phyloP scores from a whole-genome alignment of 108 stramenopile species.

The Cyclostephanos invisitatus region DNA sequence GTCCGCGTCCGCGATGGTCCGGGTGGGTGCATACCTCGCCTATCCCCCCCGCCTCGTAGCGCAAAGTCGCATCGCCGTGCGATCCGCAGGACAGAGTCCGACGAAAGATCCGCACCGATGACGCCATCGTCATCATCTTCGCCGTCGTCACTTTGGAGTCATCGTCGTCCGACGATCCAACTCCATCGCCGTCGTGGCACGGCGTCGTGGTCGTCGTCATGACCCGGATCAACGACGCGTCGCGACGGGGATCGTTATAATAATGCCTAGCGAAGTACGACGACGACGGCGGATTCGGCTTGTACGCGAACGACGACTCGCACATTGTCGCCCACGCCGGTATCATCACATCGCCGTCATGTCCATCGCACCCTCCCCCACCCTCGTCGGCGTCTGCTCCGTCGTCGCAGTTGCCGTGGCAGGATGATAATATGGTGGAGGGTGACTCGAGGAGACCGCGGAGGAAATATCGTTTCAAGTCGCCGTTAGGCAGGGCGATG shows the following conservation, averaged over 20 bases:
- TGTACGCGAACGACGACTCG: slow-evolving; percentile 70
- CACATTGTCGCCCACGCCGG: slow-evolving; percentile 67
- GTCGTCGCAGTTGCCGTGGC: neutral
- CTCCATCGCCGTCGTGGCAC: no score
- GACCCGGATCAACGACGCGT: slow-evolving; percentile 55
- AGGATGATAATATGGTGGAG: no score
- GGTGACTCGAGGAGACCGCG: neutral
- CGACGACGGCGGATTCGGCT: slow-evolving; percentile 58
- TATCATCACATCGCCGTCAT: no score
- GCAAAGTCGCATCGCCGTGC: neutral
- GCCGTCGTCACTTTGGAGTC: neutral
- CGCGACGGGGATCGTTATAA: slow-evolving; percentile 65
- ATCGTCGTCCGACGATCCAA: neutral
- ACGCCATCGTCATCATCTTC: slow-evolving; percentile 47
- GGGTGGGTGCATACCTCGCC: slow-evolving; percentile 78
- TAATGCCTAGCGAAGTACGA: slow-evolving; percentile 74
- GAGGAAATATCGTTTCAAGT: neutral
- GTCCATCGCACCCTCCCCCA: neutral
- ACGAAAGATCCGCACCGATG: slow-evolving; percentile 68
- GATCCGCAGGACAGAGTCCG: slow-evolving; percentile 46
- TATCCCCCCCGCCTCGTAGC: slow-evolving; percentile 58
- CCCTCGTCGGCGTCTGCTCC: slow-evolving; percentile 2
- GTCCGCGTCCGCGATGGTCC: slow-evolving; percentile 57
- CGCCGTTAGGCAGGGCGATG: slow-evolving; percentile 1
- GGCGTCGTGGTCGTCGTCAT: slow-evolving; percentile 5